phyloP scores from a whole-genome alignment of 106 monocot genomes.

The Dendrobium huoshanense region DNA sequence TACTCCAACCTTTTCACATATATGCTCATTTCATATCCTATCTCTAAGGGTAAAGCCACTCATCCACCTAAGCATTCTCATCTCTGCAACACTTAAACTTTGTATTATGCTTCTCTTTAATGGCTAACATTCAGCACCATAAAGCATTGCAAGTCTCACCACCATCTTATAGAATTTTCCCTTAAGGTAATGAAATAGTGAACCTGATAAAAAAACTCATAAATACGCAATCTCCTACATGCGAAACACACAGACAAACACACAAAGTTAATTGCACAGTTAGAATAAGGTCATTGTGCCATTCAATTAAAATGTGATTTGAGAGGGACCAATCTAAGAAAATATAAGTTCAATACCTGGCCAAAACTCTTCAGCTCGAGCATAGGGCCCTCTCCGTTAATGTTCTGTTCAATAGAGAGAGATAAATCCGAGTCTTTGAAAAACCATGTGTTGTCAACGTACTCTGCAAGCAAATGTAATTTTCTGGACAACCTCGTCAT shows the following conservation, averaged over 20 bases:
- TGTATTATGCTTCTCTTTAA: too few relatives aligned
- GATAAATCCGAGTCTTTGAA: slow-evolving; percentile 41
- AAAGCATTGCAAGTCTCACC: too few relatives aligned
- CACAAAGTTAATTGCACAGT: not conserved
- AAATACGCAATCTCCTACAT: too few relatives aligned
- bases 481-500: slow-evolving; percentile 28
- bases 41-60: too few relatives aligned
- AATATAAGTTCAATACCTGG: slow-evolving; percentile 30
- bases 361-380: slow-evolving; percentile 43
- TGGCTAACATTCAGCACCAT: too few relatives aligned
- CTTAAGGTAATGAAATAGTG: too few relatives aligned
- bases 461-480: slow-evolving; percentile 47
- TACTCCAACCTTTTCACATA: too few relatives aligned
- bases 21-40: too few relatives aligned
- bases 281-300: not conserved
- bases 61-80: too few relatives aligned
- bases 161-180: too few relatives aligned
- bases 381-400: slow-evolving; percentile 22
- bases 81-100: too few relatives aligned
- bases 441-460: slow-evolving; percentile 49
- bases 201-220: too few relatives aligned
- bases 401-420: slow-evolving; percentile 20
- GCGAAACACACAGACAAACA: not conserved
- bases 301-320: not conserved
- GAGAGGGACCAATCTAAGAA: not conserved